Evolutionary conservation across 2,329 filamentous ascomycete species (phyloP).

Genomic region (Fusarium sp.): DNA sequence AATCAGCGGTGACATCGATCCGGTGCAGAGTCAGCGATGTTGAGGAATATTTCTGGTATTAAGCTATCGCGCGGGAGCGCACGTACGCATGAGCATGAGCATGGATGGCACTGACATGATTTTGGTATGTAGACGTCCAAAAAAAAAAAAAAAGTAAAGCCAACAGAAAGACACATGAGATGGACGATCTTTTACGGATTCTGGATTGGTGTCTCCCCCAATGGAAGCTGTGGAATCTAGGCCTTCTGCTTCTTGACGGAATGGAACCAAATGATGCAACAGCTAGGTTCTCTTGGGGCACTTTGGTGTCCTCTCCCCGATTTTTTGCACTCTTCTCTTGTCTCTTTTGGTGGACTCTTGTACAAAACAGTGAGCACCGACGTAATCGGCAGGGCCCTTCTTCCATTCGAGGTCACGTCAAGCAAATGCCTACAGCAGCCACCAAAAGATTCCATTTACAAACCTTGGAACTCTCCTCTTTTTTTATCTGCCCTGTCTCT

Average conservation of each 20-base stretch:
- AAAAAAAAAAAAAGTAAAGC: neutral
- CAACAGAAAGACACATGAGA: neutral
- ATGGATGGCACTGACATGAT: conserved; percentile 39
- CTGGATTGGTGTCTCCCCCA: conserved; percentile 20
- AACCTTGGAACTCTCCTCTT: neutral
- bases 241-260: conserved; percentile 24
- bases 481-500: neutral
- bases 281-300: neutral
- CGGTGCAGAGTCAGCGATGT: conserved; percentile 2
- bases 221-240: conserved; percentile 38
- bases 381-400: conserved; percentile 33
- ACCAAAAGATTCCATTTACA: neutral
- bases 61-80: conserved; percentile 31
- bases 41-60: neutral
- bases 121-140: neutral
- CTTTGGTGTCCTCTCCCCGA: conserved; percentile 14
- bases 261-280: conserved; percentile 42
- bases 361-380: conserved; percentile 36
- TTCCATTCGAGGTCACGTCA: neutral
- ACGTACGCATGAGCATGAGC: neutral
- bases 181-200: conserved; percentile 29
- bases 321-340: conserved; percentile 20
- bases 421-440: neutral
- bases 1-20: conserved; percentile 23
- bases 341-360: conserved; percentile 24